A percentile compares a stretch with the other conserved stretches of the same genome.
phyloP scores from a whole-genome alignment of 78 protist genomes.

The Salpingoeca rosetta region DNA sequence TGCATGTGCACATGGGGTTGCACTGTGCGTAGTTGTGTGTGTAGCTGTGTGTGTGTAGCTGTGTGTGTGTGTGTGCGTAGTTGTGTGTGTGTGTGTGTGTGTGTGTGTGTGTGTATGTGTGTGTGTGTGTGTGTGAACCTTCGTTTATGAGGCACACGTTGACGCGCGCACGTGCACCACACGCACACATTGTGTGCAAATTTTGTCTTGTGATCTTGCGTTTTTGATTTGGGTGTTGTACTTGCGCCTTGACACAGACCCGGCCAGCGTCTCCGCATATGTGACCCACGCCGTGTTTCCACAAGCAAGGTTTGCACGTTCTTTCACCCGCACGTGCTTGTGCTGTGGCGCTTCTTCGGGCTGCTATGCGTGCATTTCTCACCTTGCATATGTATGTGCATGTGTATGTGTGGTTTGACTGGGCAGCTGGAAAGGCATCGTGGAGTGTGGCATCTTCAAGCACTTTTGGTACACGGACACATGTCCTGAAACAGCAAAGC shows the following conservation, averaged over 20 bases:
- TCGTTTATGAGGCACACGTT: not conserved
- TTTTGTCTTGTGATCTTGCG: not conserved
- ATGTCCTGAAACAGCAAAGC: not conserved
- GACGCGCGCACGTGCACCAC: not conserved
- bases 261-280: slow-evolving; percentile 11
- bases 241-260: too few species aligned
- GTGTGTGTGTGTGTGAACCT: not conserved
- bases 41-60: too few species aligned
- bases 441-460: slow-evolving; percentile 4
- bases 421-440: too few species aligned
- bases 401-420: too few species aligned
- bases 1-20: too few species aligned
- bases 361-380: not conserved
- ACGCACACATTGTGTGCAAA: not conserved
- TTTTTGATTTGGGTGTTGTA: too few species aligned
- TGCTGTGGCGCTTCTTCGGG: not conserved
- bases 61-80: too few species aligned
- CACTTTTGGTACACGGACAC: slow-evolving; percentile 28
- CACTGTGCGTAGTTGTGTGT: too few species aligned
- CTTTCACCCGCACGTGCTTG: not conserved
- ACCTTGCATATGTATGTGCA: not conserved
- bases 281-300: slow-evolving; percentile 48
- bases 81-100: too few species aligned
- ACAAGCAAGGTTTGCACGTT: slow-evolving; percentile 12
- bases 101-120: too few species aligned